Base-by-base conservation (phyloP, 441 rosid genomes). In the Croton laevigatus region DNA sequence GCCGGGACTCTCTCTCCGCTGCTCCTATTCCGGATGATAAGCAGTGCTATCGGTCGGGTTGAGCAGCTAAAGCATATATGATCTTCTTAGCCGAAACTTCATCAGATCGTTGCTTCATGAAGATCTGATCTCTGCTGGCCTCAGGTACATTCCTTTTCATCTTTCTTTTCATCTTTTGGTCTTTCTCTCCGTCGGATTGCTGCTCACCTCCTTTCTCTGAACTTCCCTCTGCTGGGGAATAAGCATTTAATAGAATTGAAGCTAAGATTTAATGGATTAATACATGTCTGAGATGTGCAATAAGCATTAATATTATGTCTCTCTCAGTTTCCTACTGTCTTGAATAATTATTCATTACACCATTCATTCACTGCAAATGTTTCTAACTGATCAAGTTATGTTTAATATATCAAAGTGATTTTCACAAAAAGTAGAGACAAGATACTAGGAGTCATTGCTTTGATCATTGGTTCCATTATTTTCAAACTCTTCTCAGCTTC, bases 401-500 rank as follows among this genome's bases (percentile, higher is more conserved):
- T 44, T 66, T 55, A 20, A 27, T 23, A 62, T 66, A 55, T 61
- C 3, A 22, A n/a, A 58, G 66, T 72, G 23, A 27, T 19, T 49
- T 8, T 37, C 68, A 66, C 38, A 70, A 38, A 64, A 27, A 44
- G 71, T 60, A 63, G 57, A 55, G 62, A 69, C 61, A 75, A 69
- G 62, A 74, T 46, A 91, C 99, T 98, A n/a, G 98, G 90, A 27
- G 32, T 27, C 32, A 27, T 95, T 71, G 83, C 96, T 88, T 88
- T 98, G 48, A 91, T 88, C 87, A 93, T 92, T 66, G 80, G 86
- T 84, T 95, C 99, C 96, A 91, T 89, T 71, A 86, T 77, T 81
- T 84, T 77, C 65, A 89, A 84, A 83, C 74, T 95, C 90, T 89
- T 95, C 84, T 93, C 99, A 0, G 98, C 94, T 72, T 95, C 99